A percentile compares a stretch with the other conserved stretches of the same genome.
phyloP scores from a whole-genome alignment of 371 early-diverging fungal genomes.

The Saksenaea oblongispora region DNA sequence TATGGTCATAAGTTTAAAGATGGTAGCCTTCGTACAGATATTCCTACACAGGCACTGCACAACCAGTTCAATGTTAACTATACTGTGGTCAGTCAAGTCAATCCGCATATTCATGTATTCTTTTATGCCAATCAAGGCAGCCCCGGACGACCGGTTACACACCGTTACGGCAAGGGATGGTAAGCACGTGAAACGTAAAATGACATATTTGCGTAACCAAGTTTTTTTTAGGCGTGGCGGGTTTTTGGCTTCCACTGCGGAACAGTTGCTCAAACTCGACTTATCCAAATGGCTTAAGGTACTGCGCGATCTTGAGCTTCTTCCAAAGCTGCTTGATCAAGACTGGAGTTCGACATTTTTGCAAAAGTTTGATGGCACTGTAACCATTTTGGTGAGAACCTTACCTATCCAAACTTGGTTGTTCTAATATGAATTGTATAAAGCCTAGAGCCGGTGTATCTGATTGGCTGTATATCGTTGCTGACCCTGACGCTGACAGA shows the following conservation, averaged over 20 bases:
- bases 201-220: background rate
- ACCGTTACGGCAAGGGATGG: slow-evolving; percentile 62
- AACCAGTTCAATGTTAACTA: slow-evolving; percentile 86
- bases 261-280: slow-evolving; percentile 83
- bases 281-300: slow-evolving; percentile 86
- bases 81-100: slow-evolving; percentile 89
- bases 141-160: slow-evolving; percentile 70
- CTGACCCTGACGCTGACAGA: slow-evolving; percentile 70
- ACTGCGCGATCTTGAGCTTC: slow-evolving; percentile 73
- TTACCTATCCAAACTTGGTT: background rate
- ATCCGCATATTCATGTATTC: slow-evolving; percentile 88
- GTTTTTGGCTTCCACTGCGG: slow-evolving; percentile 76
- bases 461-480: slow-evolving; percentile 71
- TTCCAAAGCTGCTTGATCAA: slow-evolving; percentile 74
- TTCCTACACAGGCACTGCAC: slow-evolving; percentile 74
- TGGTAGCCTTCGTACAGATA: slow-evolving; percentile 86
- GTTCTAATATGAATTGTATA: background rate
- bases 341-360: slow-evolving; percentile 85
- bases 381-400: slow-evolving; percentile 73
- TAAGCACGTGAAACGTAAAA: slow-evolving; percentile 14
- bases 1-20: slow-evolving; percentile 85
- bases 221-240: slow-evolving; percentile 78
- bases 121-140: slow-evolving; percentile 79
- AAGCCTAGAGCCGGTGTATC: slow-evolving; percentile 61
- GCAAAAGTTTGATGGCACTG: slow-evolving; percentile 87